phyloP scores from a whole-genome alignment of 495 filamentous ascomycete genomes.

The Penicillium tannophilum region DNA sequence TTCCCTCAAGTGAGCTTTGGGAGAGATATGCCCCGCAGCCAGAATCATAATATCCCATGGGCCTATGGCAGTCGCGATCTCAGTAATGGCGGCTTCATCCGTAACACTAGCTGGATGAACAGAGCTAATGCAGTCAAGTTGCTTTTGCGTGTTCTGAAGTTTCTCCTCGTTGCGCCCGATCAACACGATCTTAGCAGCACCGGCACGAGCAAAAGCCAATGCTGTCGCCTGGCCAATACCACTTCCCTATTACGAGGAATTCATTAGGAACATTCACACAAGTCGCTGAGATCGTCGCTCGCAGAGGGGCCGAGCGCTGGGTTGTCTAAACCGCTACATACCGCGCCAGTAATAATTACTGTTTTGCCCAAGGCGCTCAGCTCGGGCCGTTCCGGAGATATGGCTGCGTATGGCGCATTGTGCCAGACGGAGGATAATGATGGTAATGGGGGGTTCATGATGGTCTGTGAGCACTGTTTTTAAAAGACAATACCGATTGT shows the following conservation, averaged over 20 bases:
- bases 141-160: constrained; percentile 25
- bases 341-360: constrained; percentile 52
- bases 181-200: constrained; percentile 36
- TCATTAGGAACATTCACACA: background rate
- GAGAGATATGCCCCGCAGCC: constrained; percentile 31
- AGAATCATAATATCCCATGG: constrained; percentile 40
- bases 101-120: constrained; percentile 21
- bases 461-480: background rate
- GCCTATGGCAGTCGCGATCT: constrained; percentile 26
- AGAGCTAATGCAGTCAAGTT: constrained; percentile 5
- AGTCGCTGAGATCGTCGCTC: background rate
- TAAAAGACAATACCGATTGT: no score
- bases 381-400: constrained; percentile 41
- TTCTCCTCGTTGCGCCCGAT: constrained; percentile 32
- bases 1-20: constrained; percentile 21
- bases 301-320: background rate
- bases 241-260: constrained; percentile 23
- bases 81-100: constrained; percentile 22
- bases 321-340: background rate
- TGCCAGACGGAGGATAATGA: constrained; percentile 37
- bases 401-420: constrained; percentile 42
- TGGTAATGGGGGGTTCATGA: constrained; percentile 25
- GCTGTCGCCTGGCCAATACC: constrained; percentile 44
- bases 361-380: constrained; percentile 43
- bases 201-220: constrained; percentile 39